phyloP scores from a whole-genome alignment of 2,329 filamentous ascomycete species.

The Aspergillus melleus region DNA sequence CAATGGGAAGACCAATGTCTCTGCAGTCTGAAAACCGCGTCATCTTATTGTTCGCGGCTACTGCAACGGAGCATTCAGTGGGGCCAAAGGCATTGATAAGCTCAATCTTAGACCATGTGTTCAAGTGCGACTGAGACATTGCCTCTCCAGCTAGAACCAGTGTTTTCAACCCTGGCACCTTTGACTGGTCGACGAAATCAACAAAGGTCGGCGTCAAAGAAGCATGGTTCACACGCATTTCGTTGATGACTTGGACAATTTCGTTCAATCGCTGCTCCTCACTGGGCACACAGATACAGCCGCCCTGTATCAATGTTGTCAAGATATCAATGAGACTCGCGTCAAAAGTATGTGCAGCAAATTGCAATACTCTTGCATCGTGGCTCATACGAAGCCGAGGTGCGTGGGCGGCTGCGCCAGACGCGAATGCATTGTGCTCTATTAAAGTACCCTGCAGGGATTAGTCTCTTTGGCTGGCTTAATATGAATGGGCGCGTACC shows the following conservation, averaged over 20 bases:
- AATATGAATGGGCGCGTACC: conserved; percentile 20
- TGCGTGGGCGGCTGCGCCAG: conserved; percentile 55
- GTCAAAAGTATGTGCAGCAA: conserved; percentile 58
- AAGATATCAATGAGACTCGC: conserved; percentile 57
- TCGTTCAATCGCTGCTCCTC: conserved; percentile 51
- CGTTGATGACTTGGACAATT: conserved; percentile 52
- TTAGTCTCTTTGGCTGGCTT: background rate
- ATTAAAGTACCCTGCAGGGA: conserved; percentile 58
- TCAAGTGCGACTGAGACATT: conserved; percentile 47
- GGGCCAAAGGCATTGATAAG: conserved; percentile 48
- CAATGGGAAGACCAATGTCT: conserved; percentile 37
- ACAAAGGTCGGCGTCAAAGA: conserved; percentile 63
- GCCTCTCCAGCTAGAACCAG: conserved; percentile 49
- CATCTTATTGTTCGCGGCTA: conserved; percentile 35
- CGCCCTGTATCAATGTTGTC: conserved; percentile 56
- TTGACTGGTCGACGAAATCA: conserved; percentile 43
- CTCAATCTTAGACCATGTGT: conserved; percentile 38
- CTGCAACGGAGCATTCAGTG: conserved; percentile 41
- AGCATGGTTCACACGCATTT: conserved; percentile 54
- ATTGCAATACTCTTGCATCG: conserved; percentile 58
- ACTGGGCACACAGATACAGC: conserved; percentile 60
- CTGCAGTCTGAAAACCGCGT: conserved; percentile 32
- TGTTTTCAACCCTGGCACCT: conserved; percentile 44
- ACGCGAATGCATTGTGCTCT: conserved; percentile 60
- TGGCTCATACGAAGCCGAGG: conserved; percentile 50